A percentile compares a stretch with the other conserved stretches of the same genome.
Conservation (phyloP, 306 rosid species). For the Amphicarpaea edgeworthii region DNA sequence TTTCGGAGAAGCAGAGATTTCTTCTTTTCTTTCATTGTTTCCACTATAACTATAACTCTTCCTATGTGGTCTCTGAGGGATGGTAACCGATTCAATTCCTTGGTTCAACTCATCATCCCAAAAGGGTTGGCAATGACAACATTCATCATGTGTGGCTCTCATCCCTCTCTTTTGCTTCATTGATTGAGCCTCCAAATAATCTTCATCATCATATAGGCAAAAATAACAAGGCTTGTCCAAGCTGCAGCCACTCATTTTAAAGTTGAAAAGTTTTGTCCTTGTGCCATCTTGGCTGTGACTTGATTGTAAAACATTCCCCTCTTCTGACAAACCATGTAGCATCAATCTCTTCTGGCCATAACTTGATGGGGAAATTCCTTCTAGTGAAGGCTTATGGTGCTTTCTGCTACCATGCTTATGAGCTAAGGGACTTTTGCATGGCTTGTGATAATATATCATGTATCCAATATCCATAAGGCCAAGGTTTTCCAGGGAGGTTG, state of each 20-base stretch:
- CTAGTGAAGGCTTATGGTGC: neutral
- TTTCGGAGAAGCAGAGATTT: conserved; percentile 29
- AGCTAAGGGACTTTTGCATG: conserved; percentile 20
- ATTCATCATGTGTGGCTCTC: conserved; percentile 11
- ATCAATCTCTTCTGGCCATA: conserved; percentile 18
- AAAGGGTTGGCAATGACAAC: conserved; percentile 17
- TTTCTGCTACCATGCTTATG: conserved; percentile 25
- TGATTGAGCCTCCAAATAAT: conserved; percentile 36
- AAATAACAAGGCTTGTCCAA: conserved; percentile 53
- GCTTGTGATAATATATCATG: conserved; percentile 54
- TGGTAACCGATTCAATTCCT: conserved; percentile 36
- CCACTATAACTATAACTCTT: conserved; percentile 41
- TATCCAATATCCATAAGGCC: conserved; percentile 56
- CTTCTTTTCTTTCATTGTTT: conserved; percentile 32
- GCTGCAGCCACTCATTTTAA: conserved; percentile 39
- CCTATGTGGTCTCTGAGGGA: conserved; percentile 44
- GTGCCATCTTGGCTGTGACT: conserved; percentile 26
- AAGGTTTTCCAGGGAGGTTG: conserved; percentile 49
- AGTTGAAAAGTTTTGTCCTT: conserved; percentile 21
- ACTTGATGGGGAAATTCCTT: conserved; percentile 5
- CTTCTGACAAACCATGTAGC: conserved; percentile 44
- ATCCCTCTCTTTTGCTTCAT: conserved; percentile 42
- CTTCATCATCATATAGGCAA: conserved; percentile 4
- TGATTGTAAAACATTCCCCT: conserved; percentile 8
- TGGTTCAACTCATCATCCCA: conserved; percentile 34